Conservation (phyloP, 2,329 filamentous ascomycete genomes). For the Colletotrichum liaoningense region DNA sequence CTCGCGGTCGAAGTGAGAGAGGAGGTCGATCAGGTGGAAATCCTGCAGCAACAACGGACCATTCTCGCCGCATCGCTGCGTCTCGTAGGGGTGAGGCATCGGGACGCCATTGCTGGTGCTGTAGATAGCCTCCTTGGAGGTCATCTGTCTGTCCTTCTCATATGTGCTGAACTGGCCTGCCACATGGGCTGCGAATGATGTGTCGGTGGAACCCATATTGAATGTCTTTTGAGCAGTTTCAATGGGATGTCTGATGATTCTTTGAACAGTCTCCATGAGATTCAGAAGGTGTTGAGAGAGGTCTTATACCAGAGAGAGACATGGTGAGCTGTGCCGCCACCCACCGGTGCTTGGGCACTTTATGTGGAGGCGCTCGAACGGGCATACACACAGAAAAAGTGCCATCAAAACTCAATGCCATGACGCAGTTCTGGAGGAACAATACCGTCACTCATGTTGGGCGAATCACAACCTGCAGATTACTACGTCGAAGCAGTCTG, state of each 20-base stretch:
- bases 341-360: neutral
- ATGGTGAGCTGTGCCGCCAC: neutral
- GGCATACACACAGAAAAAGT: neutral
- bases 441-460: neutral
- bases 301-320: neutral
- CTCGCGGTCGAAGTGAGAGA: constrained; percentile 67
- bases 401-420: neutral
- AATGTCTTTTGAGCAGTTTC: neutral
- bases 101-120: neutral
- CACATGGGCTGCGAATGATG: constrained; percentile 50
- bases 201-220: constrained; percentile 42
- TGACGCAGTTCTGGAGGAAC: neutral
- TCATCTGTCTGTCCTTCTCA: constrained; percentile 51
- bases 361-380: neutral
- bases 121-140: constrained; percentile 61
- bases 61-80: neutral
- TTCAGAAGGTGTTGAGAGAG: neutral
- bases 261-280: neutral
- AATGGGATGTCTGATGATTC: neutral
- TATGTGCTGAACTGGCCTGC: constrained; percentile 51
- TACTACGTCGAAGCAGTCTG: neutral
- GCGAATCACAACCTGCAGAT: neutral
- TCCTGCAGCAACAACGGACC: constrained; percentile 59
- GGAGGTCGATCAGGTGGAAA: constrained; percentile 64
- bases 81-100: neutral